Base-by-base conservation (phyloP, 257 asterid genomes). In the Plantago ovata region DNA sequence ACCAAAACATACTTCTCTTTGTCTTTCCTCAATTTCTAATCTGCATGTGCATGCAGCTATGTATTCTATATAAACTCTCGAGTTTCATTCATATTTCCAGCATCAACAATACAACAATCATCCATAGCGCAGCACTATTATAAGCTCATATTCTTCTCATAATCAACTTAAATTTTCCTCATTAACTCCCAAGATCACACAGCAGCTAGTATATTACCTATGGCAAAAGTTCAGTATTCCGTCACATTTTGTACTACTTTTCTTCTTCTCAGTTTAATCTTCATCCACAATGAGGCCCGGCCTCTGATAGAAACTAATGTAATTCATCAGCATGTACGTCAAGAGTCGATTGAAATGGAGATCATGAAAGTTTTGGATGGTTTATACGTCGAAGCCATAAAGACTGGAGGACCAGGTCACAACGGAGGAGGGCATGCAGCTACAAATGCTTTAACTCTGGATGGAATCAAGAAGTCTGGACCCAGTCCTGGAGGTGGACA, bases 401-500 rank as follows among this genome's bases (percentile, higher is more conserved):
- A 75, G 53, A 68, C 58, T 4, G 78, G 77, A 7, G 75, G 82
- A 10, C 68, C 68, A 6, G 60, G 73, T 10, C 19, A 13, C 11
- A 75, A 73, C 0, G 77, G 79, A 60, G 69, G 43, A 8, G 76
- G 75, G 7, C 67, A 71, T 36, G 62, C 43, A 1, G 33, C 61
- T 7, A 63, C 44, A 11, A 20, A 45, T 50, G 63, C 72, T 46
- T 42, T 62, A 19, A 65, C 68, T 41, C 52, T 72, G 2, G 75
- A 59, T 1, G 79, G 69, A 15, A 66, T 72, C 49, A 75, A 72
- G 74, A 75, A 60, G 32, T 72, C 84, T 13, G 77, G 77, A 38
- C 84, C 84, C 1, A 75, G 81, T 59, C 75, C 70, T 7, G 74
- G 77, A 36, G 75, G 0, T 0, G 78, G 81, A 54, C 10, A 75